Conservation (phyloP, 179 eudicot species). For the Spergularia azorica region DNA sequence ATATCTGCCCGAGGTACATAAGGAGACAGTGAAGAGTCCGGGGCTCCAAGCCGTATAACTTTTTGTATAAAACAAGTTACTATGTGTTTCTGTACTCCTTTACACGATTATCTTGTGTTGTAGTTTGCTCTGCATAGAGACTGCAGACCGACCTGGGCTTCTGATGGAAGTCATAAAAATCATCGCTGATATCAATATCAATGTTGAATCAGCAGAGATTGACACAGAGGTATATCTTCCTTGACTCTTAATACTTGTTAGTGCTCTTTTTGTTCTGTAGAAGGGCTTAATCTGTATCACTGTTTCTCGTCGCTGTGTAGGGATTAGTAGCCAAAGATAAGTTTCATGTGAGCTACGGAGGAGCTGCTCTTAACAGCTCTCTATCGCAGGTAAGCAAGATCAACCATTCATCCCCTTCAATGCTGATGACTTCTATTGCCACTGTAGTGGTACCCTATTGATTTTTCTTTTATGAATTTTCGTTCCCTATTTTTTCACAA, state of each 20-base stretch:
- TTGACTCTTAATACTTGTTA: neutral
- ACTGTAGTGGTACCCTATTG: neutral
- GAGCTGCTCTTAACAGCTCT: constrained; percentile 80
- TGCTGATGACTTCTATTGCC: neutral
- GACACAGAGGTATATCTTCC: constrained; percentile 73
- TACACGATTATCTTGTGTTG: constrained; percentile 22
- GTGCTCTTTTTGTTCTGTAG: neutral
- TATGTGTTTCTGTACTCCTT: neutral
- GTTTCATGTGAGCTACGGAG: constrained; percentile 96
- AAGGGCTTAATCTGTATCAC: neutral
- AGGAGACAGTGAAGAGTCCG: too few relatives aligned
- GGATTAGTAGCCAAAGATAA: constrained; percentile 96
- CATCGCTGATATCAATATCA: constrained; percentile 75
- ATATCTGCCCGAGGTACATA: too few relatives aligned
- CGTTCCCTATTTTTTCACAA: too few relatives aligned
- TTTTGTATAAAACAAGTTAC: constrained; percentile 8
- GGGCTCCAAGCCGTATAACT: neutral
- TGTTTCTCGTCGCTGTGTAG: constrained; percentile 37
- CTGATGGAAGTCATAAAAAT: constrained; percentile 81
- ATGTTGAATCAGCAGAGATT: constrained; percentile 94
- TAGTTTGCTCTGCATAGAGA: constrained; percentile 91
- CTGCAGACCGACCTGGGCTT: constrained; percentile 95
- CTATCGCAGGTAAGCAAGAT: constrained; percentile 69
- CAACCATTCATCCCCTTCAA: neutral
- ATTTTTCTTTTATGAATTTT: neutral